Evolutionary conservation across 2,329 filamentous ascomycete species (phyloP).

Genomic region (Hawksworthiomyces lignivorus): DNA sequence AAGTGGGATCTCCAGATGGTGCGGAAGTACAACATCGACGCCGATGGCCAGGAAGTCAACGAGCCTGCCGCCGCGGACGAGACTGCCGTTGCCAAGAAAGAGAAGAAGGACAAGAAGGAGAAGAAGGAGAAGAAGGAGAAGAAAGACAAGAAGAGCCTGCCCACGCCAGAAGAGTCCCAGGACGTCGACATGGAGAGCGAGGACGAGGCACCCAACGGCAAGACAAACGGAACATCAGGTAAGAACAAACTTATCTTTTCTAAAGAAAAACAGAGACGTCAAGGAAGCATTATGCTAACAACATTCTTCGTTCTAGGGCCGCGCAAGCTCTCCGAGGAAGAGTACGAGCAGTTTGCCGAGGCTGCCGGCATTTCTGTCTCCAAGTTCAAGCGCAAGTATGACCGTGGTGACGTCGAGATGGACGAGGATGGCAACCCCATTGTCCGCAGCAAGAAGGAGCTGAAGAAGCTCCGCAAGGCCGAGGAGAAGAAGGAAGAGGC

Average conservation of each 20-base stretch:
- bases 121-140: conserved; percentile 17
- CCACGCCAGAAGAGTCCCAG: conserved; percentile 6
- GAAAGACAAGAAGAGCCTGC: conserved; percentile 9
- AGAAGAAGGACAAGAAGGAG: conserved; percentile 23
- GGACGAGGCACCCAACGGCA: conserved; percentile 8
- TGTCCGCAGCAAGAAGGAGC: conserved; percentile 47
- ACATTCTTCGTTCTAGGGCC: conserved; percentile 17
- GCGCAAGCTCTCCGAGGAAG: conserved; percentile 44
- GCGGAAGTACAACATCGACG: conserved; percentile 89
- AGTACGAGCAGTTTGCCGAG: conserved; percentile 54
- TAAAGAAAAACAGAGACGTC: no score
- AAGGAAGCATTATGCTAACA: conserved; percentile 11
- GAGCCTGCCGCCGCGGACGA: conserved; percentile 47
- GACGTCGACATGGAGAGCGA: conserved; percentile 10
- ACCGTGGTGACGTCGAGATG: conserved; percentile 65
- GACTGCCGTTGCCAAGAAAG: conserved; percentile 33
- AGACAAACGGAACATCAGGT: conserved; percentile 5
- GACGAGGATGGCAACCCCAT: conserved; percentile 57
- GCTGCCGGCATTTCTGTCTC: conserved; percentile 62
- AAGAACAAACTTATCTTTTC: neutral
- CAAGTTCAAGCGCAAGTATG: conserved; percentile 73
- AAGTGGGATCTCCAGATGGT: conserved; percentile 92
- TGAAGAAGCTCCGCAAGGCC: conserved; percentile 26
- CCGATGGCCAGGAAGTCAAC: conserved; percentile 71
- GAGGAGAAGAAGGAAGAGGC: conserved; percentile 30